A percentile compares a stretch with the other conserved stretches of the same genome.
These are phyloP conservation scores for Malus hybrid DNA, from an alignment of 331 rosid genomes.

Conservation along the genomic window DNA sequence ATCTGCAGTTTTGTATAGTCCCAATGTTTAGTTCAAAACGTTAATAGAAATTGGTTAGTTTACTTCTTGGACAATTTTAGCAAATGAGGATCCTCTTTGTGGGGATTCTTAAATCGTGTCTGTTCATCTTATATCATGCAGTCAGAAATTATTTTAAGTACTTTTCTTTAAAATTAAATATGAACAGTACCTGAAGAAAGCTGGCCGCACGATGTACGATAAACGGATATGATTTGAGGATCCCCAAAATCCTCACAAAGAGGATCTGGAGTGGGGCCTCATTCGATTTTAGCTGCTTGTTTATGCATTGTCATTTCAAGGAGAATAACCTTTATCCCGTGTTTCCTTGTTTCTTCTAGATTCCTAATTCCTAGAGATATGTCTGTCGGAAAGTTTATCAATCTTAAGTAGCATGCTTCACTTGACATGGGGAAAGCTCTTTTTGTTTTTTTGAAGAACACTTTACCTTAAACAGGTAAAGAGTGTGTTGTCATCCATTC, in stretches of 20 bases:
- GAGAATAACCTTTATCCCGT: conserved; percentile 1
- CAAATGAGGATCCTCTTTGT: too few species aligned
- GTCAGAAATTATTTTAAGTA: too few species aligned
- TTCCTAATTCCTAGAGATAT: conserved; percentile 64
- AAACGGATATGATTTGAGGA: too few species aligned
- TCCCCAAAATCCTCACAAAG: too few species aligned
- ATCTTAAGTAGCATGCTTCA: conserved; percentile 52
- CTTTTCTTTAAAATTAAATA: too few species aligned
- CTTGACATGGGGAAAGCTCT: conserved; percentile 57
- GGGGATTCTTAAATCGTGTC: too few species aligned
- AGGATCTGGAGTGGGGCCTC: too few species aligned
- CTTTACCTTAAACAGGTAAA: conserved; percentile 66
- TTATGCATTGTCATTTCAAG: background rate
- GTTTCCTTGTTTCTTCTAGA: conserved; percentile 19
- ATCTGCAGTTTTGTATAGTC: background rate
- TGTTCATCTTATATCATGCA: too few species aligned
- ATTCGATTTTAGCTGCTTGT: background rate
- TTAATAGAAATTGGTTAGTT: background rate
- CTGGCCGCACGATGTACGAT: too few species aligned
- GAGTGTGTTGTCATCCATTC: background rate
- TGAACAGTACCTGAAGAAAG: too few species aligned
- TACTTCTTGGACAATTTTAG: too few species aligned
- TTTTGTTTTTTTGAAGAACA: conserved; percentile 61
- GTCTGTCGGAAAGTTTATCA: conserved; percentile 64
- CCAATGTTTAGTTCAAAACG: background rate